phyloP scores from a whole-genome alignment of 768 basidiomycete species.

The Hirschioporus abietinus region DNA sequence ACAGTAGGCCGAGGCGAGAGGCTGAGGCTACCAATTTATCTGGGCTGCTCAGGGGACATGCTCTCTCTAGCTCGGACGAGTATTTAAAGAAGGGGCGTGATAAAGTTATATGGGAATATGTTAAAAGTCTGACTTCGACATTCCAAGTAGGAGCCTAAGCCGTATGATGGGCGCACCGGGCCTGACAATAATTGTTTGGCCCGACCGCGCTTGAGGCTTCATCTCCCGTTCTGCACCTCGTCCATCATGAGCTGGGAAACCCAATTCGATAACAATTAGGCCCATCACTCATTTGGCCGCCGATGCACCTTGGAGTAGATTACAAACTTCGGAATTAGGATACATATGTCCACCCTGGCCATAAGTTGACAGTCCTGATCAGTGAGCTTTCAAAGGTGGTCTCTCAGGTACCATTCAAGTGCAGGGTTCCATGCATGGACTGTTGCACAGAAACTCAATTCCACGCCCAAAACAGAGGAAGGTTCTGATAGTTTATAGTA shows the following conservation, averaged over 20 bases:
- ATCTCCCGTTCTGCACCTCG: neutral
- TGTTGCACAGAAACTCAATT: neutral
- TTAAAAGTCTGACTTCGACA: neutral
- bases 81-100: constrained; percentile 7
- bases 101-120: constrained; percentile 6
- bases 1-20: constrained; percentile 1
- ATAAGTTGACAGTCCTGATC: neutral
- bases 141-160: neutral
- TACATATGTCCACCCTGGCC: neutral
- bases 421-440: neutral
- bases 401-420: neutral
- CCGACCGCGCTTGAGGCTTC: neutral
- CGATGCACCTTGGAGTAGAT: neutral
- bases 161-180: neutral
- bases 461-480: neutral
- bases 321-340: neutral
- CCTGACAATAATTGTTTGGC: neutral
- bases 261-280: neutral
- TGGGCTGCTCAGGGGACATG: neutral
- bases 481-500: constrained; percentile 1
- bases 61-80: neutral
- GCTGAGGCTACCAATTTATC: too few relatives aligned
- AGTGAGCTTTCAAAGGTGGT: neutral
- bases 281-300: neutral
- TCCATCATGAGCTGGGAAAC: constrained; percentile 1